Evolutionary conservation across 331 rosid genomes (phyloP), one percentile per base, ranked within the genome.

Genomic region (Malus hybrid): DNA sequence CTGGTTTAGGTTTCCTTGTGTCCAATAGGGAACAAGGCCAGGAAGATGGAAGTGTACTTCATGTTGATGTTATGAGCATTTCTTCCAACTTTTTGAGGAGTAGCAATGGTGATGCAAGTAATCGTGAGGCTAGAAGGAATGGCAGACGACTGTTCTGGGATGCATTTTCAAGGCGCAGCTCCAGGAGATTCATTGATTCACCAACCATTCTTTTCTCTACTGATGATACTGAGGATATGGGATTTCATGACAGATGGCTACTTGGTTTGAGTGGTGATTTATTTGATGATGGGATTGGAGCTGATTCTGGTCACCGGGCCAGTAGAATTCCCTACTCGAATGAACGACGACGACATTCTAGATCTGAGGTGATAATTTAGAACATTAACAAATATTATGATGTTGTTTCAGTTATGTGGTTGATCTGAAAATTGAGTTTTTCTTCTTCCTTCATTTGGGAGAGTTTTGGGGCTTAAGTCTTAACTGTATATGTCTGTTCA

Each of bases 111-210:
- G 90, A 87, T 73, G 76, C 79, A 58, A 78, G 80, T 82, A 86
- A 85, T 75, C 86, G 73, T 55, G 95, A 87, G 73, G 81, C 91
- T 75, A 87, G 98, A 87, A 89, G 98, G 75, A 86, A 67, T 70
- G 86, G 97, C 75, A 88, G 98, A 82, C 86, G 98, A 77, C 83
- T 91, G n/a, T 88, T 91, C 76, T 91, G 96, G 97, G 98, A 93
- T 82, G 95, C 97, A 46, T 89, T 93, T 78, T 93, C 97, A 76
- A 85, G 87, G 64, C 91, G 95, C 70, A 88, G 90, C 85, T 90
- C 96, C 67, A 85, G 98, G 84, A 88, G 97, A 80, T 87, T 83
- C 61, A 82, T 88, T 70, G 95, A 91, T 76, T 89, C 98, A 80
- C 91, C 91, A n/a, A 85, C 96, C 46, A 72, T 89, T 64, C 79